These are phyloP conservation scores for Gelatoporia subvermispora DNA, from an alignment of 768 basidiomycete species.

Conservation along the genomic window DNA sequence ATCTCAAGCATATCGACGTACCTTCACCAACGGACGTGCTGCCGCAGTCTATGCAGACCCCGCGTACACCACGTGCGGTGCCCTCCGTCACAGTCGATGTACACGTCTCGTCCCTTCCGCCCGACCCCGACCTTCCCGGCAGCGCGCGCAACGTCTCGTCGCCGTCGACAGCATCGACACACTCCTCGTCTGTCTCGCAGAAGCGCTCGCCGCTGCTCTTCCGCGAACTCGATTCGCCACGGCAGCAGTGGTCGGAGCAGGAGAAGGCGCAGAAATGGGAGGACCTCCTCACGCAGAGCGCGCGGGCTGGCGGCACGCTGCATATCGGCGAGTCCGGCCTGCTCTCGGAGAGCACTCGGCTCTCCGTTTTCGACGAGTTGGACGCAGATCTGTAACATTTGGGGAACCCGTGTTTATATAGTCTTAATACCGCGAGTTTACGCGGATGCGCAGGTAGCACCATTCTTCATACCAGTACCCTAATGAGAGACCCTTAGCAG, in stretches of 20 bases:
- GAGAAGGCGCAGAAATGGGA: conserved; percentile 75
- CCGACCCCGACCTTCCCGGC: no score
- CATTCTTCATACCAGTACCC: no score
- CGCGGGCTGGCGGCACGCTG: conserved; percentile 67
- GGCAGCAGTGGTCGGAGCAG: conserved; percentile 48
- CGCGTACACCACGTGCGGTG: conserved; percentile 16
- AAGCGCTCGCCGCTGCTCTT: conserved; percentile 37
- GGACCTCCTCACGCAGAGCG: conserved; percentile 61
- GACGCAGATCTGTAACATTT: not conserved
- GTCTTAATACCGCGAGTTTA: not conserved
- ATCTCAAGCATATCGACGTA: conserved; percentile 11
- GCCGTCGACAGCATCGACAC: conserved; percentile 22
- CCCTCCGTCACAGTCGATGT: conserved; percentile 11
- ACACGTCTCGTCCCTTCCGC: not conserved
- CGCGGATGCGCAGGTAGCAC: no score
- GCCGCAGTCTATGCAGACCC: conserved; percentile 13
- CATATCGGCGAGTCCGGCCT: conserved; percentile 45
- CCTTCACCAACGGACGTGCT: not conserved
- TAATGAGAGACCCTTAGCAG: not conserved
- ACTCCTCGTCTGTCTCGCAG: conserved; percentile 11
- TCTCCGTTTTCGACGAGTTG: conserved; percentile 2
- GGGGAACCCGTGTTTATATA: not conserved
- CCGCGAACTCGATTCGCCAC: conserved; percentile 39
- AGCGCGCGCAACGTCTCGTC: conserved; percentile 4
- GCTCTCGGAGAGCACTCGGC: conserved; percentile 32